Percentiles rank a stretch among this genome's conserved stretches.
Evolutionary conservation across 2,329 filamentous ascomycete genomes (phyloP).

Genomic region (Cladophialophora chaetospira): DNA sequence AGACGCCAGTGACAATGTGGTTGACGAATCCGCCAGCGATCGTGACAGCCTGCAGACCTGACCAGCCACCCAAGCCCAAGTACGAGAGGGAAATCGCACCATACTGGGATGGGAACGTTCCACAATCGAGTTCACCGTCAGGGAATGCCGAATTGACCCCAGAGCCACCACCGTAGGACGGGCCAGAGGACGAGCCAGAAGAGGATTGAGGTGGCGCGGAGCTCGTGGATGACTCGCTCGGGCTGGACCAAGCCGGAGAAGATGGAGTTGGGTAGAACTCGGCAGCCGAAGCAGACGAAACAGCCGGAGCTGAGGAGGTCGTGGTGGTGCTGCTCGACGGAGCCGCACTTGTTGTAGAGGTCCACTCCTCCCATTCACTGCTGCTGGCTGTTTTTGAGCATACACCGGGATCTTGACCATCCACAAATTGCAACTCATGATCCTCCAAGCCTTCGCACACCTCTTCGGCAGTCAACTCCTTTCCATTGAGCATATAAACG

Average conservation of each 20-base stretch:
- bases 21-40: constrained; percentile 58
- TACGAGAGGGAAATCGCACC: constrained; percentile 73
- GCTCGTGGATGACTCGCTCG: constrained; percentile 32
- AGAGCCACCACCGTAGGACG: constrained; percentile 40
- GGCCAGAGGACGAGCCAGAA: constrained; percentile 22
- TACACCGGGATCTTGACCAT: constrained; percentile 63
- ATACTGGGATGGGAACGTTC: constrained; percentile 74
- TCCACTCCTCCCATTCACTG: constrained; percentile 32
- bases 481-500: constrained; percentile 71
- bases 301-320: constrained; percentile 40
- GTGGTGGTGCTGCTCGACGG: constrained; percentile 37
- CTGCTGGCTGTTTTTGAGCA: constrained; percentile 47
- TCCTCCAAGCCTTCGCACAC: constrained; percentile 72
- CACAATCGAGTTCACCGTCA: constrained; percentile 71
- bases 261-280: constrained; percentile 56
- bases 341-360: constrained; percentile 30
- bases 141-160: constrained; percentile 73
- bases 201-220: constrained; percentile 34
- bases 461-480: constrained; percentile 61
- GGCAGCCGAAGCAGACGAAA: constrained; percentile 34
- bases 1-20: constrained; percentile 65
- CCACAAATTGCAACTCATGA: constrained; percentile 65
- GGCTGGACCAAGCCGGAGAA: constrained; percentile 24
- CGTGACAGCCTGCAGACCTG: constrained; percentile 71
- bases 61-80: constrained; percentile 73